Base-by-base conservation (phyloP, 768 basidiomycete species). In the Mycena rebaudengoi region DNA sequence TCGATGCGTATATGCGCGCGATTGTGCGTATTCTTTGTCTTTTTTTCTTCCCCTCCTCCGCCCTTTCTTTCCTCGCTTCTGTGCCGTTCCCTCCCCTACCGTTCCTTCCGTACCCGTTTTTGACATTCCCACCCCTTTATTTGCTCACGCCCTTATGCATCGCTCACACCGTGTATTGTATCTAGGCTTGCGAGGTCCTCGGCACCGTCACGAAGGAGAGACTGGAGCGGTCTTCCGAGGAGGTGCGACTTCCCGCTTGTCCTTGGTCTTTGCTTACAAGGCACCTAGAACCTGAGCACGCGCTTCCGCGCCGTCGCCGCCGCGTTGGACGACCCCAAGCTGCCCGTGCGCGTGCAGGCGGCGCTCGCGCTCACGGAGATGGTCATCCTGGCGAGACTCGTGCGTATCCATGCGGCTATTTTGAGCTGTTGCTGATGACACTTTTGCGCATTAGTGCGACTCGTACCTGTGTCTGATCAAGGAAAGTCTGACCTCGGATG, bases 321-420 rank as follows among this genome's bases (percentile, higher is more conserved):
- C n/a, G 86, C 85, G 7, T 79, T 96, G 48, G 91, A 94, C 70
- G 94, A 96, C 68, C 73, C 86, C 0, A 90, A 92, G 65, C 82
- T 96, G 56, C 93, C 94, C 0, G 94, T 96, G 28, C 87, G 90
- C 35, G 91, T 96, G 10, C 92, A 94, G 55, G 94, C 93, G 7
- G 89, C 90, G 1, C 78, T 96, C 64, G 88, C 92, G 2, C 79
- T 97, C 60, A 91, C 92, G 4, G 90, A 94, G 73, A 83, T 95
- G 80, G 85, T 95, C 16, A 76, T 83, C 10, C 75, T 78, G 29
- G 92, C 60, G 86, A 90, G n/a, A 82, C 85, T 40, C 89, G 91
- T 91, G 68, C 44, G 85, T 74, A 2, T 1, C 8, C 25, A 29
- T 7, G 39, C 59, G 41, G 30, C 7, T 45, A 49, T 11, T 21